These are phyloP conservation scores for Xylariaceae sp. DNA, from an alignment of 2,329 filamentous ascomycete species.

Conservation along the genomic window DNA sequence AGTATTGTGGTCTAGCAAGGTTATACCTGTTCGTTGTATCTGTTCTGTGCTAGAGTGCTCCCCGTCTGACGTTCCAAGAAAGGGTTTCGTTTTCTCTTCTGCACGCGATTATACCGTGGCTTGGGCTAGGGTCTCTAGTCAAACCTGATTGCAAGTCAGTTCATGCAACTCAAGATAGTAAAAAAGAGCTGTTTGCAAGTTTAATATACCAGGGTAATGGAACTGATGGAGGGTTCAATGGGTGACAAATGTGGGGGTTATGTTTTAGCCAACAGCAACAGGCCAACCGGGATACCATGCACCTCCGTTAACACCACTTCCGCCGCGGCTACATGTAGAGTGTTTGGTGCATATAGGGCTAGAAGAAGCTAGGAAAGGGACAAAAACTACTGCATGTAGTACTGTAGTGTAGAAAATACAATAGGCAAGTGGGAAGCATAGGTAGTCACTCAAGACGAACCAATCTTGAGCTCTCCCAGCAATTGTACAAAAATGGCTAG, in stretches of 20 bases:
- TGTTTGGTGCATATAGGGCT: constrained; percentile 11
- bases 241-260: constrained; percentile 15
- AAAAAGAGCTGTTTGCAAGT: constrained; percentile 12
- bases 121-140: constrained; percentile 1
- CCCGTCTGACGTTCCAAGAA: background rate
- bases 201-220: too few species aligned
- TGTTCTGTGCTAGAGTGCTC: constrained; percentile 31
- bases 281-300: constrained; percentile 17
- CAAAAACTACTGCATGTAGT: too few species aligned
- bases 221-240: constrained; percentile 11
- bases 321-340: constrained; percentile 16
- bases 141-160: constrained; percentile 23
- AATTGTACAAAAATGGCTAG: background rate
- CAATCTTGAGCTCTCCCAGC: background rate
- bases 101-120: constrained; percentile 33
- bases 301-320: constrained; percentile 25
- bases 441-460: too few species aligned
- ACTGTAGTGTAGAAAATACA: too few species aligned
- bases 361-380: background rate
- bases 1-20: too few species aligned
- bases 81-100: constrained; percentile 26
- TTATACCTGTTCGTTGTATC: too few species aligned
- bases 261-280: constrained; percentile 10
- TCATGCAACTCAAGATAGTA: constrained; percentile 11
- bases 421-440: too few species aligned